Conservation (phyloP, 2,329 filamentous ascomycete genomes). For the Fusarium tanahbumbuense region DNA sequence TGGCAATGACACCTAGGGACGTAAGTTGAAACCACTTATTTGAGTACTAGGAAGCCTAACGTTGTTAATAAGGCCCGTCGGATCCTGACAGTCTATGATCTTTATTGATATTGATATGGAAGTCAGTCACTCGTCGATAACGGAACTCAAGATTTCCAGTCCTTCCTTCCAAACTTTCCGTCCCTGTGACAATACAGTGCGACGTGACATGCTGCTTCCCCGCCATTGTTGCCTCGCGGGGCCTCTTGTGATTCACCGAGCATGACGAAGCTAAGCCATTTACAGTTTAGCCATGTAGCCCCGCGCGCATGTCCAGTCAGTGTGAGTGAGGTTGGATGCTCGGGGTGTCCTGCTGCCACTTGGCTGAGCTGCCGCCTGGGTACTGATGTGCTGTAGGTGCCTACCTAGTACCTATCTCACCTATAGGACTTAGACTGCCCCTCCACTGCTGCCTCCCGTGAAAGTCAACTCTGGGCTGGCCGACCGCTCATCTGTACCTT, state of each 20-base stretch:
- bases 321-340: constrained; percentile 29
- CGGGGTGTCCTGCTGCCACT: constrained; percentile 33
- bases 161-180: constrained; percentile 17
- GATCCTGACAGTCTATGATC: background rate
- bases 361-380: constrained; percentile 30
- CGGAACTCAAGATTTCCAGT: constrained; percentile 5
- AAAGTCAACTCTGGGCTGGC: constrained; percentile 19
- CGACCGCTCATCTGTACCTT: constrained; percentile 46
- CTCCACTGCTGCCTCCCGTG: constrained; percentile 31
- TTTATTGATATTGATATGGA: background rate
- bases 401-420: background rate
- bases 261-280: constrained; percentile 16
- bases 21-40: background rate
- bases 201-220: constrained; percentile 44
- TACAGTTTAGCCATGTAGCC: constrained; percentile 38
- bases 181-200: constrained; percentile 39
- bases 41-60: background rate
- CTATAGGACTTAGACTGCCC: constrained; percentile 31
- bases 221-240: constrained; percentile 45
- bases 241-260: constrained; percentile 46
- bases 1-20: too few species aligned
- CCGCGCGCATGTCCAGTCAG: constrained; percentile 44
- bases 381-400: background rate
- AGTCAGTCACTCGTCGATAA: background rate
- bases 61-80: background rate